Base-by-base conservation (phyloP, 805 yeast genomes). In the Saccharomyces kudriavzevii region DNA sequence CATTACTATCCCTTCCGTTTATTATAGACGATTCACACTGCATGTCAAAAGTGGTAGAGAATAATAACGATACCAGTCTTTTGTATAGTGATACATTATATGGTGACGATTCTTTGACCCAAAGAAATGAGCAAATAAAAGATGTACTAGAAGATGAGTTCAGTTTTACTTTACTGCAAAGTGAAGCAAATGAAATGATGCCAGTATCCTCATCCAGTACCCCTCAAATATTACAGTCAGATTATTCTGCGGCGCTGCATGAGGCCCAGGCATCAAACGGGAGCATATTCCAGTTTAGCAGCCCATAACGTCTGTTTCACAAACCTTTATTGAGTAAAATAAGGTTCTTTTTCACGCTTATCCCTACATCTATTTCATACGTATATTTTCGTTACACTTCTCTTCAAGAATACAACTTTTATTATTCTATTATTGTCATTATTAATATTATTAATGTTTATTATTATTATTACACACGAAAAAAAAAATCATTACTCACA, bases 341-440 rank as follows among this genome's bases (percentile, higher is more conserved):
- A 35, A 35, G 40, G 40, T 10, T 6, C 8, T 30, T 30, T 35
- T 20, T 35, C 22, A 35, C 9, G 22, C 17, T 35, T 9, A 6
- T 35, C 8, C 6, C 17, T 17, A 13, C 43, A 27, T 17, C 11
- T 35, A 5, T 17, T 30, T 14, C 17, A 30, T 30, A 14, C 22
- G 5, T 35, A 35, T 17, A 17, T 35, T 17, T n/a, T 35, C n/a
- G 10, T 35, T 35, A 35, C 10, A 8, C 3, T 35, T 17, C 4
- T 35, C 13, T 9, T 17, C 31, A 58, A 59, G 45, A 58, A 60
- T 45, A 59, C 58, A 24, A 57, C 57, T 24, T 46, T 50, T 5
- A 40, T 30, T 40, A 47, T 55, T 25, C 25, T 49, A 28, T 49
- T 40, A 27, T 47, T 28, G 5, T 49, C 28, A 27, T 17, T 46